Conservation (phyloP, 176 grass and related monocot genomes). For the Bolboschoenus planiculmis region DNA sequence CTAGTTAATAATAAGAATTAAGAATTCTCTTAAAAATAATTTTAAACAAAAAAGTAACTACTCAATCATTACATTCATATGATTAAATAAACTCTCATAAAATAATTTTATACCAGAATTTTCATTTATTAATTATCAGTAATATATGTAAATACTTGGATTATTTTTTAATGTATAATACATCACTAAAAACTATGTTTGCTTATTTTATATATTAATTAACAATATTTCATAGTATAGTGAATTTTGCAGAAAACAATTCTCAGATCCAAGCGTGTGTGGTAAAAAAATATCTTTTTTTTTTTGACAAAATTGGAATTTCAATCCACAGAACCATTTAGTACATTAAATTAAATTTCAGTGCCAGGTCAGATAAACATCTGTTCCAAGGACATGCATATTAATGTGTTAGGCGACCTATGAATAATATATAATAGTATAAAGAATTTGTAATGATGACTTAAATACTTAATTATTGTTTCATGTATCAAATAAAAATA, state of each 20-base stretch:
- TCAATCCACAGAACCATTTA: background rate
- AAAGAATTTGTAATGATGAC: too few relatives aligned
- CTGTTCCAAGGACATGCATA: too few relatives aligned
- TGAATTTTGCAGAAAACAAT: background rate
- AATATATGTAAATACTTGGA: background rate
- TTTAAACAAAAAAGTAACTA: background rate
- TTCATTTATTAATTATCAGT: background rate
- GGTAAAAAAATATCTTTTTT: too few relatives aligned
- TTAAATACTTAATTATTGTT: too few relatives aligned
- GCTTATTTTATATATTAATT: background rate
- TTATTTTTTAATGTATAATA: background rate
- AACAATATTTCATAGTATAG: background rate
- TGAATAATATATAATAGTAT: too few relatives aligned
- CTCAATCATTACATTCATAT: background rate
- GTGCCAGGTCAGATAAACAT: too few relatives aligned
- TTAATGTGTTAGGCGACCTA: too few relatives aligned
- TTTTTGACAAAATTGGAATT: background rate
- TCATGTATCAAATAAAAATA: too few relatives aligned
- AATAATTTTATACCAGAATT: background rate
- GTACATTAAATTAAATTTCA: too few relatives aligned
- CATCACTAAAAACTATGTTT: background rate
- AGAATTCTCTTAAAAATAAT: background rate
- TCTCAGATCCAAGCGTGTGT: too few relatives aligned
- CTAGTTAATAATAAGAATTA: background rate
- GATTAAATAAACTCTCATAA: background rate